These are phyloP conservation scores for Trichophyton simii DNA, from an alignment of 2,329 filamentous ascomycete genomes.

Conservation along the genomic window DNA sequence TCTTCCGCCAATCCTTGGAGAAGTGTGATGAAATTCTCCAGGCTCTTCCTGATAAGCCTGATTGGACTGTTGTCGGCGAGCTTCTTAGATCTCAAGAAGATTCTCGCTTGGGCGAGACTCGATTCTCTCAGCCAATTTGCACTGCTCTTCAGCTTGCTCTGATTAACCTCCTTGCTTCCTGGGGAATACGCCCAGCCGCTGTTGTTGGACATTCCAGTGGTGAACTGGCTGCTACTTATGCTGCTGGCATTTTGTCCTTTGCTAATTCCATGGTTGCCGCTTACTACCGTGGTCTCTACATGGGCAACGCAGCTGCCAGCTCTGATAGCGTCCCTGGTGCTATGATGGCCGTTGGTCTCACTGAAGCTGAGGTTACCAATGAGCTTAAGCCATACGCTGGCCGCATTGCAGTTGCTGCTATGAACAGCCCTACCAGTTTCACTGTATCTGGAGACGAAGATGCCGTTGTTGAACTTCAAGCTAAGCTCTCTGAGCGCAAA, in stretches of 20 bases:
- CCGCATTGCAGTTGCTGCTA: slow-evolving; percentile 10
- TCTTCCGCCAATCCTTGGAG: slow-evolving; percentile 4
- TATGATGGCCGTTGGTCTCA: slow-evolving; percentile 10
- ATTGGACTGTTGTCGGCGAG: slow-evolving; percentile 5
- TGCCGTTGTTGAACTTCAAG: slow-evolving; percentile 10
- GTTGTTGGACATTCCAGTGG: slow-evolving; percentile 27
- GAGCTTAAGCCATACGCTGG: slow-evolving; percentile 6
- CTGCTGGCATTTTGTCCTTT: slow-evolving; percentile 25
- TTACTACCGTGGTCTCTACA: slow-evolving; percentile 8
- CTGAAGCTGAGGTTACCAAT: slow-evolving; percentile 1
- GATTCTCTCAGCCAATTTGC: slow-evolving; percentile 8
- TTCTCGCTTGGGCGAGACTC: slow-evolving; percentile 4
- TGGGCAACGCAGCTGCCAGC: slow-evolving; percentile 4
- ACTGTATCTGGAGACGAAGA: slow-evolving; percentile 13
- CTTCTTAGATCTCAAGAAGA: slow-evolving; percentile 5
- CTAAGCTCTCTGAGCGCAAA: slow-evolving; percentile 4
- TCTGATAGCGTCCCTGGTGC: slow-evolving; percentile 5
- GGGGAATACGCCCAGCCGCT: slow-evolving; percentile 19
- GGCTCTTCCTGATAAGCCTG: slow-evolving; percentile 1
- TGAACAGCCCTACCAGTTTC: slow-evolving; percentile 12
- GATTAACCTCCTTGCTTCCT: slow-evolving; percentile 22
- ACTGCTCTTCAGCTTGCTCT: slow-evolving; percentile 24
- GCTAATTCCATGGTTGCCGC: slow-evolving; percentile 22
- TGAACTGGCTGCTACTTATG: slow-evolving; percentile 29
- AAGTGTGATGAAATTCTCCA: slow-evolving; percentile 4